Evolutionary conservation across 352 stramenopile genomes (phyloP).

Genomic region (Globisporangium radiosum): DNA sequence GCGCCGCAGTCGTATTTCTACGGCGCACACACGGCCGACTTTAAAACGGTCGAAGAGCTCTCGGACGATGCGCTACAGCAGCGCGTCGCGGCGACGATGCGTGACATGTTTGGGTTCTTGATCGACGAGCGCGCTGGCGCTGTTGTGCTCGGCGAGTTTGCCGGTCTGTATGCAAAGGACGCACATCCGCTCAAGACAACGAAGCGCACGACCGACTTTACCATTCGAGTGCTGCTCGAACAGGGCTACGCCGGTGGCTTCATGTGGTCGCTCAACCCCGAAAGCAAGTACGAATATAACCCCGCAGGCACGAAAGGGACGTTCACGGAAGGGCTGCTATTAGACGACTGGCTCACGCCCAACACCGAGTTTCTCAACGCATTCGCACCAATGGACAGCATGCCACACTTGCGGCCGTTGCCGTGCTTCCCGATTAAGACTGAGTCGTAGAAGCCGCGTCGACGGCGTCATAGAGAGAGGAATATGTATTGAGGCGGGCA

Average conservation of each 20-base stretch:
- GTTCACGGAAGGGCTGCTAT: conserved; percentile 66
- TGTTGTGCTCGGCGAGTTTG: conserved; percentile 72
- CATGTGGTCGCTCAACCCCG: conserved; percentile 82
- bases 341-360: conserved; percentile 74
- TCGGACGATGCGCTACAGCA: conserved; percentile 40
- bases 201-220: conserved; percentile 66
- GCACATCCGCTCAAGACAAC: conserved; percentile 59
- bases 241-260: conserved; percentile 66
- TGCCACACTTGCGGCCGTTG: conserved; percentile 53
- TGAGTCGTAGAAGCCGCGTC: too few relatives aligned
- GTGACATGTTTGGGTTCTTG: conserved; percentile 76
- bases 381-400: conserved; percentile 56
- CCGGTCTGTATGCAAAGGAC: conserved; percentile 63
- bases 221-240: conserved; percentile 56
- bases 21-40: conserved; percentile 41
- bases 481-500: background rate
- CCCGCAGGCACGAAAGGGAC: conserved; percentile 41
- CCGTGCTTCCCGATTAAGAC: conserved; percentile 39
- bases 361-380: conserved; percentile 63
- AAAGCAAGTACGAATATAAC: conserved; percentile 76
- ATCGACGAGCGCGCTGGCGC: conserved; percentile 37
- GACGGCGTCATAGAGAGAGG: background rate
- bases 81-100: conserved; percentile 52
- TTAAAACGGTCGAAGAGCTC: conserved; percentile 50
- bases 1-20: conserved; percentile 73